Evolutionary conservation across 2,329 filamentous ascomycete species (phyloP), one percentile per base, ranked within the genome.

Genomic region (Colletotrichum musae): DNA sequence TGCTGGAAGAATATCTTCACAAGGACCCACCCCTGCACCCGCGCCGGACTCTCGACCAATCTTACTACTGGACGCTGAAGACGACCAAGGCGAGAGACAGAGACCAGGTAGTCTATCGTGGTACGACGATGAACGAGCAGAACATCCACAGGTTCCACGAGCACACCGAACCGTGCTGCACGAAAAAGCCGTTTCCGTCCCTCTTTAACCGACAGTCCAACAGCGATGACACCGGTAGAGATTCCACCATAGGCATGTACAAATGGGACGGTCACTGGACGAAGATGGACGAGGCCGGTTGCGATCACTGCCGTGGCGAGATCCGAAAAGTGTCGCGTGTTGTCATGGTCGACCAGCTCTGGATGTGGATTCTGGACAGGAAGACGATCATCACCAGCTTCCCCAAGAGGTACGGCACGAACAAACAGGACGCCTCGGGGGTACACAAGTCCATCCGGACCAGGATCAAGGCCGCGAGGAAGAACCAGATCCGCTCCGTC

Each of bases 21-120:
- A 16, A 61, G 0, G 70, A 81, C 1, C 75, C 80, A 0, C 82
- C 79, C 6, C 72, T 81, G 1, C 84, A 87, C 66, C 80, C 82
- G 0, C 77, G 85, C 0, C 74, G 85, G 0, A 86, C 84, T 0
- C 75, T 86, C 0, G 84, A 86, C 53, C 84, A 86, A 67, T 80
- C 80, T 0, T 85, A 84, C 65, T 81, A 81, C 50, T 80, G 80
- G 77, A 81, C 79, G 2, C 74, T 83, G 2, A 74, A 78, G 0
- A 78, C 81, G n/a, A 85, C 83, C 0, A 70, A 75, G 4, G 70
- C 72, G 1, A 74, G 83, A 4, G 84, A 86, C 53, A 71, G 74
- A 4, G 82, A 84, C 39, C 82, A 84, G 52, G 82, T 84, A 0
- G 77, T 84, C 1, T 84, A 82, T 48, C 78, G 82, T 0, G 73